Base-by-base conservation (phyloP, 495 filamentous ascomycete genomes). In the Tuber melanosporum region DNA sequence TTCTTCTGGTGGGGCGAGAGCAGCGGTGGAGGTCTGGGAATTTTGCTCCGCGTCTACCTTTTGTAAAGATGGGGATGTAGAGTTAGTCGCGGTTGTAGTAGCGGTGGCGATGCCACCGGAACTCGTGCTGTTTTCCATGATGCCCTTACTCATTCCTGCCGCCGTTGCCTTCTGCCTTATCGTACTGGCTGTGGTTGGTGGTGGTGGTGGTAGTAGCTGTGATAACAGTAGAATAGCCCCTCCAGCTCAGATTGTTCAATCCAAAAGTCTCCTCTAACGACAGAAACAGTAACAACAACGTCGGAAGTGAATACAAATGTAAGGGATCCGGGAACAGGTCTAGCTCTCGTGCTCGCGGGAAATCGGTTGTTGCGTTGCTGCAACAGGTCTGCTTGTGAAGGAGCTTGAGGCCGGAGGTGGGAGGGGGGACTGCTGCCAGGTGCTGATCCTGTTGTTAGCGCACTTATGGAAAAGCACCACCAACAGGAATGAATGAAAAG, bases 121-220 rank as follows among this genome's bases (percentile, higher is more conserved):
- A 62, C 52, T 62, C 10, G 52, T 62, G 52, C 52, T 15, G 52
- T 62, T 62, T 62, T 62, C 52, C n/a, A 62, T 62, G n/a, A 62
- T 62, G 52, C 52, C 52, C 32, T 32, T 62, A 62, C 52, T 62
- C 52, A 32, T 62, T 62, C 52, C 12, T 10, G 52, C 10, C 1
- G 10, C 26, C n/a, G 52, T 62, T 62, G n/a, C 4, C 3, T 62
- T 62, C 52, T 36, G 15, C n/a, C 57, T 32, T 62, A 32, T 32
- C n/a, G 57, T 26, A 62, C 32, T 2, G 5, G 10, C 57, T 26
- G n/a, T 32, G 0, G n/a, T 62, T 32, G n/a, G 52, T 62, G 1
- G 57, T 32, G n/a, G 52, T 32, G n/a, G 52, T 62, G 14, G 22
- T 8, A 62, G 52, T 5, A 2, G 2, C 52, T 26, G 52, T n/a